phyloP scores from a whole-genome alignment of 179 eudicot genomes.

The Silene vulgaris region DNA sequence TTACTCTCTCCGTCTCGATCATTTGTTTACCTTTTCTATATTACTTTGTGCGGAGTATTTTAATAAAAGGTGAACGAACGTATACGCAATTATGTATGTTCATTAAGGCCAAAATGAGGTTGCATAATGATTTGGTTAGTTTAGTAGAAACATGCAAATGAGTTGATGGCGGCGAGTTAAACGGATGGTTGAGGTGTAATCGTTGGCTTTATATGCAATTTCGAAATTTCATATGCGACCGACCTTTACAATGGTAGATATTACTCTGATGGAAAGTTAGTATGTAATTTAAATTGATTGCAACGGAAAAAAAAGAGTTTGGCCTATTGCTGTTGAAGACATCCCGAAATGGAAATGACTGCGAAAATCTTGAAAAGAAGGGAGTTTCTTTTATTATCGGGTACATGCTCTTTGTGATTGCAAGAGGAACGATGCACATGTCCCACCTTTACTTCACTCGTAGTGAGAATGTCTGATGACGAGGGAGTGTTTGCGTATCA shows the following conservation, averaged over 20 bases:
- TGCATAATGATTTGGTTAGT: not conserved
- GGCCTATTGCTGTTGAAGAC: not conserved
- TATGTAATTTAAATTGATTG: not conserved
- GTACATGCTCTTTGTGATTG: not conserved
- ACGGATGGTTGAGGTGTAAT: too few species aligned
- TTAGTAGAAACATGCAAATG: too few species aligned
- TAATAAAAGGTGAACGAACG: too few species aligned
- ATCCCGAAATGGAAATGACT: slow-evolving; percentile 1
- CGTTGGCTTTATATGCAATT: too few species aligned
- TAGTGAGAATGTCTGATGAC: not conserved
- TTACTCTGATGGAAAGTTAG: too few species aligned
- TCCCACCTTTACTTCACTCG: not conserved
- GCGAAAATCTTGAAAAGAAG: too few species aligned
- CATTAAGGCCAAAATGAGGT: not conserved
- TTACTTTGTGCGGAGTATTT: not conserved
- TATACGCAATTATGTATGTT: too few species aligned
- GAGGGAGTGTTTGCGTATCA: not conserved
- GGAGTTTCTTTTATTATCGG: not conserved
- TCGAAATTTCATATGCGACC: too few species aligned
- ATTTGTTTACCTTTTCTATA: not conserved
- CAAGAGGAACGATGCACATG: not conserved
- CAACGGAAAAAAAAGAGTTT: not conserved
- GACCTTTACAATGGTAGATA: too few species aligned
- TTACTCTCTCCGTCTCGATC: too few species aligned
- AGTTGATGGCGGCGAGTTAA: too few species aligned